Evolutionary conservation across 306 rosid genomes (phyloP).

Genomic region (Vachellia pachyceras): DNA sequence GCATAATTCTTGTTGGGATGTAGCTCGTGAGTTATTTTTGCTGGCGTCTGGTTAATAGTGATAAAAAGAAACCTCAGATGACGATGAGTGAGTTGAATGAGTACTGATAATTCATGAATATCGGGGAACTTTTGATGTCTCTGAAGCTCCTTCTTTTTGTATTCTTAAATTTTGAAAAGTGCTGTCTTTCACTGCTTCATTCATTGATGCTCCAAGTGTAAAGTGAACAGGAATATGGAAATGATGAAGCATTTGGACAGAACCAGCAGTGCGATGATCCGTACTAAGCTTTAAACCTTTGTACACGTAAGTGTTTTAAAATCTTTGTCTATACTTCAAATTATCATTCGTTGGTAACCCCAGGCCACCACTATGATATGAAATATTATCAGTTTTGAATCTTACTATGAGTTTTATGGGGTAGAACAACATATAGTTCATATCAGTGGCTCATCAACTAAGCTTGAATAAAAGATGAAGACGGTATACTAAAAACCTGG

Average conservation of each 20-base stretch:
- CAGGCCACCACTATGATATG: too few species aligned
- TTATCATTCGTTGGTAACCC: too few species aligned
- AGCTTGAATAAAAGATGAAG: not conserved
- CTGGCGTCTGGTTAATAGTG: constrained; percentile 49
- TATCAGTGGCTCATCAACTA: not conserved
- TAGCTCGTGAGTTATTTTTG: constrained; percentile 40
- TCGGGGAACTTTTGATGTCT: constrained; percentile 33
- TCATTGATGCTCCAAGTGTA: constrained; percentile 46
- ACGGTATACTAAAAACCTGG: too few species aligned
- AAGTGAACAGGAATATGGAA: constrained; percentile 45
- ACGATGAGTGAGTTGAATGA: constrained; percentile 39
- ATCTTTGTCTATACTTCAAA: not conserved
- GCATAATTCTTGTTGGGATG: constrained; percentile 41
- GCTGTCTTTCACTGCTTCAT: constrained; percentile 37
- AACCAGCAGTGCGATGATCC: constrained; percentile 38
- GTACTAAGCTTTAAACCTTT: constrained; percentile 38
- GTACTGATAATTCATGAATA: constrained; percentile 34
- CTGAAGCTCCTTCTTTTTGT: constrained; percentile 31
- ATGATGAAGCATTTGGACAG: constrained; percentile 47
- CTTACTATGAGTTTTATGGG: too few species aligned
- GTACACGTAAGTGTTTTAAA: constrained; percentile 16
- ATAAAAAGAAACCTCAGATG: constrained; percentile 49
- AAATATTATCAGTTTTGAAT: too few species aligned
- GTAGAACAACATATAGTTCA: not conserved
- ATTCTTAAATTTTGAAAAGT: constrained; percentile 39